A percentile compares a stretch with the other conserved stretches of the same genome.
These are phyloP conservation scores for Dicorynia guianensis DNA, from an alignment of 306 rosid genomes.

Conservation along the genomic window DNA sequence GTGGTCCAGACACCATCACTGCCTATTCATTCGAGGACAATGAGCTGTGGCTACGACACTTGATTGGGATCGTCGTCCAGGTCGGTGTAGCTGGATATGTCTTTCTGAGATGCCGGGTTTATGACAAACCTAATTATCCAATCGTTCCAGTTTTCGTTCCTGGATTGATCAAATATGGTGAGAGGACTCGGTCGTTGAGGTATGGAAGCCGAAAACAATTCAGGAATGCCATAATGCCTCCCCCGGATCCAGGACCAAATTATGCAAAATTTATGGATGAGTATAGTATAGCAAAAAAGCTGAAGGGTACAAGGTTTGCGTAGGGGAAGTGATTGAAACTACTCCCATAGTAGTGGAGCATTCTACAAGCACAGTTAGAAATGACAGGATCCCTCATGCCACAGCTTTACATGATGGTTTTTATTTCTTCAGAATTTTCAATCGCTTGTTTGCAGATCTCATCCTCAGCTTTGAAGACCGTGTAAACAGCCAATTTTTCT, in stretches of 20 bases:
- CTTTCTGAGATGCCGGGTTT: conserved; percentile 27
- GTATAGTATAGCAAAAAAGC: conserved; percentile 15
- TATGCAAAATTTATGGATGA: conserved; percentile 46
- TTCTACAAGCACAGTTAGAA: conserved; percentile 12
- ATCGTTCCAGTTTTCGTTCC: conserved; percentile 39
- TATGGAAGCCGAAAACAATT: conserved; percentile 42
- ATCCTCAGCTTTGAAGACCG: conserved; percentile 46
- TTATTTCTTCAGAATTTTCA: conserved; percentile 35
- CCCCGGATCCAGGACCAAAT: conserved; percentile 41
- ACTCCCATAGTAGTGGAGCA: background rate
- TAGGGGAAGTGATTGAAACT: conserved; percentile 25
- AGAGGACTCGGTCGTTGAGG: conserved; percentile 46
- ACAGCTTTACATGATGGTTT: conserved; percentile 23
- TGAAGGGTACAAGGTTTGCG: conserved; percentile 38
- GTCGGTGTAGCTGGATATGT: conserved; percentile 15
- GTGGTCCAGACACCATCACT: conserved; percentile 55
- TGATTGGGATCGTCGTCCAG: conserved; percentile 36
- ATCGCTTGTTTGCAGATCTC: conserved; percentile 54
- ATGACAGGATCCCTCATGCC: background rate
- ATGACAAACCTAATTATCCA: background rate
- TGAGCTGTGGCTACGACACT: conserved; percentile 45
- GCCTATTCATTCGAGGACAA: conserved; percentile 52
- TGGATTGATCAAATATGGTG: conserved; percentile 49
- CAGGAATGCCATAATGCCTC: conserved; percentile 41
- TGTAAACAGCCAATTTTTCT: conserved; percentile 20